Evolutionary conservation across 352 stramenopile genomes (phyloP).

Genomic region (Achlya hypogyna): DNA sequence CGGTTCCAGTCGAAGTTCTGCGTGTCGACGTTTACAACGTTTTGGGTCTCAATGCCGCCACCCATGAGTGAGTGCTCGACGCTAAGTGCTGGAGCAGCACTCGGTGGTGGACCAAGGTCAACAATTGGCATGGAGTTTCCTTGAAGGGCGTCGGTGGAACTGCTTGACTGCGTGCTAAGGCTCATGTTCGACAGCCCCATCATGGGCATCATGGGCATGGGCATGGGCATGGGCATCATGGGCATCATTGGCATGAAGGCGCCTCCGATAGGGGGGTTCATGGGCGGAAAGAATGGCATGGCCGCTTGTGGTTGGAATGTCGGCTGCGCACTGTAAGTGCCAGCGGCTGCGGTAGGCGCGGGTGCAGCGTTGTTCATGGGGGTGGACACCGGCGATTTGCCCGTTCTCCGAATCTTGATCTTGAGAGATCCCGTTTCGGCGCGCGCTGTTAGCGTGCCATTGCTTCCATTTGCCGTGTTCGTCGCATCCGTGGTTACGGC

Average conservation of each 20-base stretch:
- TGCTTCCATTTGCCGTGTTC: neutral
- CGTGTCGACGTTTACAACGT: constrained; percentile 68
- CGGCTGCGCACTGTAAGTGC: too few species aligned
- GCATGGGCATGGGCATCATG: constrained; percentile 11
- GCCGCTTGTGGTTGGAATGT: neutral
- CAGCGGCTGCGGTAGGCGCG: neutral
- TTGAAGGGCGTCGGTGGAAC: neutral
- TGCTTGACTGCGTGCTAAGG: neutral
- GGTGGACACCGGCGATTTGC: constrained; percentile 10
- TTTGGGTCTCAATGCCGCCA: constrained; percentile 67
- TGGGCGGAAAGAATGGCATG: constrained; percentile 2
- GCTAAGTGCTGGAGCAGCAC: constrained; percentile 42
- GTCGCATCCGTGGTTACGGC: too few species aligned
- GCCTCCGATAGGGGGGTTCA: neutral
- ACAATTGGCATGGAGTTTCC: neutral
- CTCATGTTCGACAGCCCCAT: neutral
- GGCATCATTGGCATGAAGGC: neutral
- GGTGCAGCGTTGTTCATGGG: neutral
- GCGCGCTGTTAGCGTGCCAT: constrained; percentile 47
- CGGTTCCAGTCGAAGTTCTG: constrained; percentile 73
- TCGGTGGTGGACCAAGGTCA: constrained; percentile 54
- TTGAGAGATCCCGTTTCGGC: constrained; percentile 62
- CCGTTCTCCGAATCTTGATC: constrained; percentile 71
- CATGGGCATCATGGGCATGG: constrained; percentile 20
- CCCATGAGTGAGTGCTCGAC: constrained; percentile 78